These are phyloP conservation scores for Drechslerella stenobrocha DNA, from an alignment of 2,329 filamentous ascomycete genomes.

Conservation along the genomic window DNA sequence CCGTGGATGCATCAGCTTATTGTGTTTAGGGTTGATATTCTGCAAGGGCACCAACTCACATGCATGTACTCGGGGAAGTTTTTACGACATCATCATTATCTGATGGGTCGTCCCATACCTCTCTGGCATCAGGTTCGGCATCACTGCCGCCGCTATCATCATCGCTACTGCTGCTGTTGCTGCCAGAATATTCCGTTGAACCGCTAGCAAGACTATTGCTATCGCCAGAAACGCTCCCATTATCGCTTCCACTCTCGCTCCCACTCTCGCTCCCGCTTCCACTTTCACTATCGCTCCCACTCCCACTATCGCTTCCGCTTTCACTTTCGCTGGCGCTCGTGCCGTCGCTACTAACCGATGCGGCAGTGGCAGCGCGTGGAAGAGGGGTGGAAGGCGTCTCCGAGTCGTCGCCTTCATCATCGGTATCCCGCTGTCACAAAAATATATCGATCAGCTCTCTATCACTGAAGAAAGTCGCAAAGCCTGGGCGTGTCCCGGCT, in stretches of 20 bases:
- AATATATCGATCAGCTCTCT: conserved; percentile 1
- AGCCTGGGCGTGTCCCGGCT: neutral
- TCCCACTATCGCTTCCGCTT: conserved; percentile 24
- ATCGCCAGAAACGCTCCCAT: conserved; percentile 26
- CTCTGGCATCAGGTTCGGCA: conserved; percentile 27
- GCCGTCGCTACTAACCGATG: conserved; percentile 19
- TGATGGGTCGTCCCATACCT: conserved; percentile 39
- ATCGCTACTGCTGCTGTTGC: too few species aligned
- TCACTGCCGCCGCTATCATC: conserved; percentile 25
- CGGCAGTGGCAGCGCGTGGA: conserved; percentile 10
- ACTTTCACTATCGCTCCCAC: conserved; percentile 10
- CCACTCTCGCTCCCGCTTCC: conserved; percentile 26
- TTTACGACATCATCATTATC: conserved; percentile 27
- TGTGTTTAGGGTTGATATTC: neutral
- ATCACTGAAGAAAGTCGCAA: neutral
- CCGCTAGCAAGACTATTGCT: conserved; percentile 9
- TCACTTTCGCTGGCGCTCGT: conserved; percentile 21
- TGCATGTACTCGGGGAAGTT: conserved; percentile 18
- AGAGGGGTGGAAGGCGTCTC: conserved; percentile 29
- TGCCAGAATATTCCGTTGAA: too few species aligned
- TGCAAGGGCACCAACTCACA: conserved; percentile 19
- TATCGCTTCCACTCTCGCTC: conserved; percentile 25
- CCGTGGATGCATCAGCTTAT: neutral
- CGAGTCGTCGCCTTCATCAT: conserved; percentile 44
- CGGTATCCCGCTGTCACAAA: conserved; percentile 38